phyloP scores from a whole-genome alignment of 495 filamentous ascomycete genomes.

The Hypoxylon fragiforme region DNA sequence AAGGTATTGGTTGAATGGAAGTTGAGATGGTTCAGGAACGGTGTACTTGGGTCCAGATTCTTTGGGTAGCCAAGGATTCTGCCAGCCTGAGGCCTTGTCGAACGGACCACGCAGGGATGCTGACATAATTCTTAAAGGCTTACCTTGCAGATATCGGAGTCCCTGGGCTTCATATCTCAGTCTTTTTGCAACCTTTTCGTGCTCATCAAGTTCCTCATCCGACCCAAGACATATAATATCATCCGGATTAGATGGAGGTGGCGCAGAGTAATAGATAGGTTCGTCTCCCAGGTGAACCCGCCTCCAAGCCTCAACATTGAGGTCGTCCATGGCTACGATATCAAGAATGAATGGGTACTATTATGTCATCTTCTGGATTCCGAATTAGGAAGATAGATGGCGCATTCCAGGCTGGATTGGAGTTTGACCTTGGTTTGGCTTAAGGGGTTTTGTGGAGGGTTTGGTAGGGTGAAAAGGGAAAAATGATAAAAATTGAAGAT shows the following conservation, averaged over 20 bases:
- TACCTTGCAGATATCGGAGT: slow-evolving; percentile 60
- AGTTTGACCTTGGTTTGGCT: too few relatives aligned
- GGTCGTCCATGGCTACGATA: slow-evolving; percentile 20
- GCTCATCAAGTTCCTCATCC: slow-evolving; percentile 58
- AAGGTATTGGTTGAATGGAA: not conserved
- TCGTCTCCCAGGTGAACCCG: slow-evolving; percentile 39
- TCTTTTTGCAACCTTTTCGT: slow-evolving; percentile 48
- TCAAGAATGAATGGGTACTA: not conserved
- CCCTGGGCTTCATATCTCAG: slow-evolving; percentile 62
- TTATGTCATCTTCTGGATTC: slow-evolving; percentile 3
- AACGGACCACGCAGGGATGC: slow-evolving; percentile 67
- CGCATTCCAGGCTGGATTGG: too few relatives aligned
- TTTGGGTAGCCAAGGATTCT: slow-evolving; percentile 63
- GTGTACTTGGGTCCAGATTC: slow-evolving; percentile 14
- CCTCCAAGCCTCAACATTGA: slow-evolving; percentile 11
- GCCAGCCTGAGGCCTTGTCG: slow-evolving; percentile 57
- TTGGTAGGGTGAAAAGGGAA: too few relatives aligned
- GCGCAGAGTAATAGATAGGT: slow-evolving; percentile 51
- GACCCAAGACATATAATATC: slow-evolving; percentile 56
- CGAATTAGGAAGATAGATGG: not conserved
- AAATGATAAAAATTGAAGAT: too few relatives aligned
- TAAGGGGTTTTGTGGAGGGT: too few relatives aligned
- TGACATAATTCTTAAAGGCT: slow-evolving; percentile 61
- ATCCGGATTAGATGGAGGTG: slow-evolving; percentile 37
- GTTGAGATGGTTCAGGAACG: slow-evolving; percentile 5